Evolutionary conservation across 495 filamentous ascomycete genomes (phyloP), one percentile per base, ranked within the genome.

Genomic region (Podospora comata): DNA sequence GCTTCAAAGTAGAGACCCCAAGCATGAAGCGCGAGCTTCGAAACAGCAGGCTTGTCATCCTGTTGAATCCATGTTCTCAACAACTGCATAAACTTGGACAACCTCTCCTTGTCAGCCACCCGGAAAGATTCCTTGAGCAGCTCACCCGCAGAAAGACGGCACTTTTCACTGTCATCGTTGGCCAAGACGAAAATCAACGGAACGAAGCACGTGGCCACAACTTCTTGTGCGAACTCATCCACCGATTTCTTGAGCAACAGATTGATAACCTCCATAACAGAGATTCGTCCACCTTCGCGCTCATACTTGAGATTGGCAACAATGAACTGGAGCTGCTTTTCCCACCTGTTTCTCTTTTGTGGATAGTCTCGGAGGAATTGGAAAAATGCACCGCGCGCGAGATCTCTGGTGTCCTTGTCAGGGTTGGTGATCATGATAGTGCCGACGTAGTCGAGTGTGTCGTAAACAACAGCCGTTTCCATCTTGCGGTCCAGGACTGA

Each of bases 341-440:
- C 85, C 85, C 93, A 92, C 3, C 96, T 84, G 69, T 88, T 89
- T 75, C 91, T 92, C 71, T 89, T 92, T 74, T 98, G 95, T 0
- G 95, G 95, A 74, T 97, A 99, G 58, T 97, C 91, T 70, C 93
- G 88, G 48, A 99, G 78, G 83, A 98, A 99, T 72, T 97, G 92
- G 76, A 97, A 88, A 79, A 96, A 99, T 27, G 89, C 90, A 23
- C 92, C 92, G 32, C 96, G 87, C 19, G 94, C 94, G 44, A 94
- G 79, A 72, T 97, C 93, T 56, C 94, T 86, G 3, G 94, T 91
- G 69, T 88, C 87, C 71, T 90, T 88, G 70, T 93, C 93, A 66
- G 96, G 90, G 77, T 97, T 97, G 27, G 91, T 97, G 67, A 99
- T 91, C 94, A 98, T 97, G 78, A 98, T 89, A n/a, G 84, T 87